Evolutionary conservation across 306 rosid species (phyloP), one percentile per base, ranked within the genome.

Genomic region (Cicer cuneatum): DNA sequence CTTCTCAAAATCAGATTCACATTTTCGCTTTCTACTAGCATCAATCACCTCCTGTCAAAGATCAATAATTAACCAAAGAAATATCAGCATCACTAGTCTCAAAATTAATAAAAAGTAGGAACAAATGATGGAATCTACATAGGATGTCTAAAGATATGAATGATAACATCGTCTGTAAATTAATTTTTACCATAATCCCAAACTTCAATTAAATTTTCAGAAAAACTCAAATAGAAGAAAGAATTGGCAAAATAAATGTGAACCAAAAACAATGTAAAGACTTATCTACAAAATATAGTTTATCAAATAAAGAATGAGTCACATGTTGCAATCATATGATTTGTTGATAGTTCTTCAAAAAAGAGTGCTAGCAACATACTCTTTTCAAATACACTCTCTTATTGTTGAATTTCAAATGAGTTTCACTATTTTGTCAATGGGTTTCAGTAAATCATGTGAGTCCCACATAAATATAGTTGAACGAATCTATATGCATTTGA

Each of bases 1-100:
- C 74, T 79, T 87, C 82, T 86, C 84, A n/a, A 87, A 56, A 76
- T 62, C 63, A 83, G 85, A 84, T 52, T 82, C 87, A 21, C 86
- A 78, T 75, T 82, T 90, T 80, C 67, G 88, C 84, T 83, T 89
- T 16, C 46, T 29, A 53, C 51, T 2, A 72, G 52, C 49, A 69
- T 16, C 73, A 46, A 57, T 64, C 45, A 71, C 87, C 80, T 75
- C 79, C 87, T 74, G 77, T 54, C 78, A 51, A 75, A 21, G 59
- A 83, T 79, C 51, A 84, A 82, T 24, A 77, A 66, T 61, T 62
- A 70, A 74, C 49, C 63, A 47, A 66, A 58, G 29, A 48, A 75
- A 69, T 63, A 12, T 81, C 13, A 63, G 49, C 14, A 40, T 41
- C 24, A 42, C 11, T 51, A 52, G 6, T 52, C 68, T 69, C 42